Evolutionary conservation across 352 stramenopile genomes (phyloP).

Genomic region (Phytophthora brassicae): DNA sequence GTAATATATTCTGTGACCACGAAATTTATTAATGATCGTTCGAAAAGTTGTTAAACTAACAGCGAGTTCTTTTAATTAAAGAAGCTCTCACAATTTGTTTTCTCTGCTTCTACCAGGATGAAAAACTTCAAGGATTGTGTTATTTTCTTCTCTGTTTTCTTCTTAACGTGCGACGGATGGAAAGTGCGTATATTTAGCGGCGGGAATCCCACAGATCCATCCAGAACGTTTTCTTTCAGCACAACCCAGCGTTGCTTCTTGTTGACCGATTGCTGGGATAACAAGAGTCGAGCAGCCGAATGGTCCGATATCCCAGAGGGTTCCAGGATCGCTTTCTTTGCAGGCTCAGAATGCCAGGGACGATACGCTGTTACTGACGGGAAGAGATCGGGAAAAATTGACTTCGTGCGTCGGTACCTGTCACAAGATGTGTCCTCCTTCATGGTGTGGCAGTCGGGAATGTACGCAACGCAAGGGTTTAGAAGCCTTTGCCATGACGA

Average conservation of each 20-base stretch:
- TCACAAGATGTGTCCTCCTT: slow-evolving; percentile 16
- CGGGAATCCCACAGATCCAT: slow-evolving; percentile 11
- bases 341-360: slow-evolving; percentile 8
- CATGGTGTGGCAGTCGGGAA: slow-evolving; percentile 26
- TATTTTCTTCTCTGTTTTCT: neutral
- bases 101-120: neutral
- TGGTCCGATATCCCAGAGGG: slow-evolving; percentile 16
- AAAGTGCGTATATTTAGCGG: slow-evolving; percentile 10
- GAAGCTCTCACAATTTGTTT: slow-evolving; percentile 1
- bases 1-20: too few species aligned
- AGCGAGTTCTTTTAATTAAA: too few species aligned
- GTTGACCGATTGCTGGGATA: slow-evolving; percentile 11
- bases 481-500: slow-evolving; percentile 10
- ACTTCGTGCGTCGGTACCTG: slow-evolving; percentile 16
- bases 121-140: neutral
- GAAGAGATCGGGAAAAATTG: slow-evolving; percentile 4
- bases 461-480: slow-evolving; percentile 18
- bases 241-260: slow-evolving; percentile 15
- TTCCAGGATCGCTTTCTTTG: slow-evolving; percentile 17
- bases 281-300: slow-evolving; percentile 8
- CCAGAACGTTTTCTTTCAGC: slow-evolving; percentile 15
- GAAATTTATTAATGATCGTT: too few species aligned
- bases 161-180: slow-evolving; percentile 1
- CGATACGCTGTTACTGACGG: neutral
- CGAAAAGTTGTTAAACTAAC: too few species aligned